A percentile compares a stretch with the other conserved stretches of the same genome.
Conservation (phyloP, 768 basidiomycete genomes). For the Serendipita indica region DNA sequence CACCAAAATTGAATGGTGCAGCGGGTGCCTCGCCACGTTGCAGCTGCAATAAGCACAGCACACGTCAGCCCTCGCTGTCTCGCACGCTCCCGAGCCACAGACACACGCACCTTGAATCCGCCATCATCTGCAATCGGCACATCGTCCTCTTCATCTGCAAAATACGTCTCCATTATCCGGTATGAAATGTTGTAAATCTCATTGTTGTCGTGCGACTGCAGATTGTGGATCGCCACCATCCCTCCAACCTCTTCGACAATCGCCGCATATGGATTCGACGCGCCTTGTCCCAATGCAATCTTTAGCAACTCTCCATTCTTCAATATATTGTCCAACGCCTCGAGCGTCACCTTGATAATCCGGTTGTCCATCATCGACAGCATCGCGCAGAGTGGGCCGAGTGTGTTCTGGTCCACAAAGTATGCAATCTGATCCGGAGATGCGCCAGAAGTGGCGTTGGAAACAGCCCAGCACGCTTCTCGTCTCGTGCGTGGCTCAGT, state of each 20-base stretch:
- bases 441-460: constrained; percentile 6
- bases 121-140: constrained; percentile 1
- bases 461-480: constrained; percentile 5
- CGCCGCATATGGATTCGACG: background rate
- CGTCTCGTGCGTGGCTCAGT: constrained; percentile 6
- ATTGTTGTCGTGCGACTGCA: constrained; percentile 6
- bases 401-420: constrained; percentile 1
- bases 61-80: background rate
- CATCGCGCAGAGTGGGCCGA: constrained; percentile 6
- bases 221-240: constrained; percentile 7
- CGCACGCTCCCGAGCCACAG: background rate
- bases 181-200: constrained; percentile 8
- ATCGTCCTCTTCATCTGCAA: constrained; percentile 8
- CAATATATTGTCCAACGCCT: constrained; percentile 3
- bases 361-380: constrained; percentile 9
- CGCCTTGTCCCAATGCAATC: background rate
- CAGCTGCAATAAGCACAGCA: background rate
- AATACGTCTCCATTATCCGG: constrained; percentile 9
- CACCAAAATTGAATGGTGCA: background rate
- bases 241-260: constrained; percentile 4
- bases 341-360: constrained; percentile 2
- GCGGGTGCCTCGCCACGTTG: constrained; percentile 1
- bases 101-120: constrained; percentile 3
- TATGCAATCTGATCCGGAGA: constrained; percentile 6
- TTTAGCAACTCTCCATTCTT: constrained; percentile 5